Base-by-base conservation (phyloP, 2,329 filamentous ascomycete genomes). In the Aspergillus sp. region DNA sequence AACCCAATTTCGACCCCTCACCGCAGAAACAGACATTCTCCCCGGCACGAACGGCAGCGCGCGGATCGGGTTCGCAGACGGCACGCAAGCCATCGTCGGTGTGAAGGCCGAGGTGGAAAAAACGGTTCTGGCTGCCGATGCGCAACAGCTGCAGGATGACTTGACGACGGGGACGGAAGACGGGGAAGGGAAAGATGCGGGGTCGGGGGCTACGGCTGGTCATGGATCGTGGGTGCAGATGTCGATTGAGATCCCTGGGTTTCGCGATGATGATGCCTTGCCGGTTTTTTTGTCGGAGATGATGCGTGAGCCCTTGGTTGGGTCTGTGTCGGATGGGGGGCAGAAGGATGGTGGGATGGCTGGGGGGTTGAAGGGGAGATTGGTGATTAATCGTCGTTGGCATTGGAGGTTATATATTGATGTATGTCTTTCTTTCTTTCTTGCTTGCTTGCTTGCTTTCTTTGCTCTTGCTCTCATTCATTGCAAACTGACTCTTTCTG, bases 321-420 rank as follows among this genome's bases (percentile, higher is more conserved):
- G 78, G 8, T 64, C 64, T 81, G 69, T 90, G 83, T 12, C 81
- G 86, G 37, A 91, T 88, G 64, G 38, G 1, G 48, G 88, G 90
- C 83, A 70, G 91, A 62, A 80, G 75, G 49, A 88, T 90, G 74
- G 83, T 82, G 50, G 67, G 90, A 68, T 75, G 93, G 47, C 83
- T 82, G 29, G 85, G 83, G 66, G 85, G 2, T 60, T 85, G 48
- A 77, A 75, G 51, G 82, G 81, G 65, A 81, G 84, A 59, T 68
- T 98, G 60, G 86, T 83, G 67, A 96, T 98, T 65, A 97, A 96
- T 70, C 72, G 76, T 46, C 79, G 90, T 36, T 98, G 91, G 75
- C 91, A 97, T 74, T 98, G 93, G 93, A 88, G 90, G 70, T 67
- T 98, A 45, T 97, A 91, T 69, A 79, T 98, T 50, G 93, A 98